Evolutionary conservation across 2,329 filamentous ascomycete species (phyloP).

Genomic region (Chaetomium sp.): DNA sequence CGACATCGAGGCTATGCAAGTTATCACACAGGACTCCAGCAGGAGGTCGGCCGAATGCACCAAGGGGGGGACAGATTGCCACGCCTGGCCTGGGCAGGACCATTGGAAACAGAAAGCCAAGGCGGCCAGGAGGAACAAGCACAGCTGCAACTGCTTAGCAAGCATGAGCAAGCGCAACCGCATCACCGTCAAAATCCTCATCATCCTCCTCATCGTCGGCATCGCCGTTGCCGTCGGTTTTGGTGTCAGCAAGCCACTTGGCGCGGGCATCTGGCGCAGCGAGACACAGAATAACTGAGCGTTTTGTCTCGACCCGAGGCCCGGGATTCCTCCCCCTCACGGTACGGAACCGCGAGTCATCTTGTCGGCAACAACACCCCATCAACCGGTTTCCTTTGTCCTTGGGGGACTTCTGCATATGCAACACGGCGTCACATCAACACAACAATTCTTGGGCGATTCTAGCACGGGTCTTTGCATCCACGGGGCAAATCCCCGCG

Average conservation of each 20-base stretch:
- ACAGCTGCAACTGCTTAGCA: slow-evolving; percentile 57
- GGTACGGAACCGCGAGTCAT: too few relatives aligned
- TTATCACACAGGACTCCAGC: slow-evolving; percentile 42
- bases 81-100: slow-evolving; percentile 62
- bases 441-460: neutral
- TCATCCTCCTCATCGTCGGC: slow-evolving; percentile 33
- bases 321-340: neutral
- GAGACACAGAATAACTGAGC: slow-evolving; percentile 31
- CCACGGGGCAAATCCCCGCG: neutral
- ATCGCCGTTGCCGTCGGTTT: slow-evolving; percentile 50
- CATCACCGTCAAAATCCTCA: slow-evolving; percentile 54
- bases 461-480: neutral
- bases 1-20: slow-evolving; percentile 56
- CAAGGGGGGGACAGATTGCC: slow-evolving; percentile 51
- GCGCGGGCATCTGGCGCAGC: slow-evolving; percentile 58
- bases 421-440: too few relatives aligned
- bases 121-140: slow-evolving; percentile 54
- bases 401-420: too few relatives aligned
- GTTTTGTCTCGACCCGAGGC: neutral
- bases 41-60: slow-evolving; percentile 41
- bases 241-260: slow-evolving; percentile 62
- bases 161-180: slow-evolving; percentile 56
- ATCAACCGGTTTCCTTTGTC: too few relatives aligned
- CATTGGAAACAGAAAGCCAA: slow-evolving; percentile 64
- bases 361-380: too few relatives aligned